Evolutionary conservation across 2,329 filamentous ascomycete species (phyloP).

Genomic region (Diaporthe longicolla): DNA sequence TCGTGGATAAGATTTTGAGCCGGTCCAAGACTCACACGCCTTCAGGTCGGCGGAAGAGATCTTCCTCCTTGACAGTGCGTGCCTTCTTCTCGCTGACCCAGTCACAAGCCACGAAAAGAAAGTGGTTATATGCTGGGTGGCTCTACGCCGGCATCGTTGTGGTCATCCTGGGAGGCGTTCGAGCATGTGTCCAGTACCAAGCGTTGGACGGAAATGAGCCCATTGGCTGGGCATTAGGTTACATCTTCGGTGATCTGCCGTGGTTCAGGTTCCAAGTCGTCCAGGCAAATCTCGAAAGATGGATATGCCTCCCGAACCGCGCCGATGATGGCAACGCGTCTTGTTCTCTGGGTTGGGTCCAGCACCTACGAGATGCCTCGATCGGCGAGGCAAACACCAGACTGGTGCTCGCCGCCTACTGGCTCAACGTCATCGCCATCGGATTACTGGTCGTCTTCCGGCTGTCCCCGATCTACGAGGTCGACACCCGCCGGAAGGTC

Average conservation of each 20-base stretch:
- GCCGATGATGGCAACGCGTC: slow-evolving; percentile 50
- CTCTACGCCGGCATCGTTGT: slow-evolving; percentile 78
- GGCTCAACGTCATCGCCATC: slow-evolving; percentile 74
- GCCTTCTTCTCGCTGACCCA: slow-evolving; percentile 87
- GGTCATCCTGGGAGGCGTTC: slow-evolving; percentile 79
- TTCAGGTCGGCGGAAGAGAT: slow-evolving; percentile 75
- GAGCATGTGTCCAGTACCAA: slow-evolving; percentile 75
- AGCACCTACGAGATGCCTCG: slow-evolving; percentile 73
- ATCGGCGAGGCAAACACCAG: slow-evolving; percentile 86
- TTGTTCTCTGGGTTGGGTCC: slow-evolving; percentile 71
- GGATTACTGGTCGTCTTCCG: slow-evolving; percentile 83
- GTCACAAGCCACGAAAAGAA: slow-evolving; percentile 80
- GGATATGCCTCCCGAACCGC: slow-evolving; percentile 78
- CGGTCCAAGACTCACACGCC: slow-evolving; percentile 68
- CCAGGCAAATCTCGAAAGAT: slow-evolving; percentile 76
- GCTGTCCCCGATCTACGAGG: slow-evolving; percentile 84
- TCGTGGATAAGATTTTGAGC: slow-evolving; percentile 51
- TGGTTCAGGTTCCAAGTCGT: slow-evolving; percentile 80
- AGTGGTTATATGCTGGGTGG: slow-evolving; percentile 87
- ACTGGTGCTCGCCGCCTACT: slow-evolving; percentile 83
- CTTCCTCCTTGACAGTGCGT: slow-evolving; percentile 74
- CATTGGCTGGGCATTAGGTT: slow-evolving; percentile 92
- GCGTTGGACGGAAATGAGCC: slow-evolving; percentile 84
- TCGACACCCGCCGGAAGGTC: slow-evolving; percentile 95
- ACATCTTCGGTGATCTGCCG: slow-evolving; percentile 85